A percentile compares a stretch with the other conserved stretches of the same genome.
Conservation (phyloP, 2,329 filamentous ascomycete genomes). For the Phialemonium atrogriseum region DNA sequence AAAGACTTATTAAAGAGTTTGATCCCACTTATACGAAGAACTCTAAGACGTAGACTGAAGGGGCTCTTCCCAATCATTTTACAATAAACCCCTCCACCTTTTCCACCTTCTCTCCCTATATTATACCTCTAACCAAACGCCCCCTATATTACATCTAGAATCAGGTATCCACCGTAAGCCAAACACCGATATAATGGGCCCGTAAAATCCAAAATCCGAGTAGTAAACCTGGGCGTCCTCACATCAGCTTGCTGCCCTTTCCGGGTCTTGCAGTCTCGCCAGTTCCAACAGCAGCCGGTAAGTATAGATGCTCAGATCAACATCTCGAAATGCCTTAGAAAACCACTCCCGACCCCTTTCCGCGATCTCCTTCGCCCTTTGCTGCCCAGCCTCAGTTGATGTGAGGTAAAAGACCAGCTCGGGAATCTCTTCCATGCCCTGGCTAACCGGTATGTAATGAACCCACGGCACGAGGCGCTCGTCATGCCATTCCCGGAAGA, state of each 20-base stretch:
- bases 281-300: constrained; percentile 55
- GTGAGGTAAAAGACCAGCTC: constrained; percentile 41
- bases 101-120: too few relatives aligned
- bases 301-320: constrained; percentile 52
- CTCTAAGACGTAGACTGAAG: too few relatives aligned
- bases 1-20: too few relatives aligned
- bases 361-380: constrained; percentile 41
- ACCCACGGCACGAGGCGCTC: constrained; percentile 47
- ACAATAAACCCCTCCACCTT: too few relatives aligned
- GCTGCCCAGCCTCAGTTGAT: constrained; percentile 34
- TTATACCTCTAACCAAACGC: too few relatives aligned
- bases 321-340: constrained; percentile 40
- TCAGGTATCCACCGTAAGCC: too few relatives aligned
- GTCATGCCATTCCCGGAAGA: constrained; percentile 50
- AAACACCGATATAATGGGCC: too few relatives aligned
- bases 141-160: too few relatives aligned
- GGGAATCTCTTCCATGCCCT: constrained; percentile 40
- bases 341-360: constrained; percentile 47
- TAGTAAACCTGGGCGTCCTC: too few relatives aligned
- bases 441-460: constrained; percentile 46
- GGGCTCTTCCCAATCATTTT: too few relatives aligned
- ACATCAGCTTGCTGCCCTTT: constrained; percentile 6
- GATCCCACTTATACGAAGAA: too few relatives aligned
- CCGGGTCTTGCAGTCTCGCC: constrained; percentile 29
- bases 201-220: too few relatives aligned